Conservation (phyloP, 495 filamentous ascomycete species). For the Darksidea phi region DNA sequence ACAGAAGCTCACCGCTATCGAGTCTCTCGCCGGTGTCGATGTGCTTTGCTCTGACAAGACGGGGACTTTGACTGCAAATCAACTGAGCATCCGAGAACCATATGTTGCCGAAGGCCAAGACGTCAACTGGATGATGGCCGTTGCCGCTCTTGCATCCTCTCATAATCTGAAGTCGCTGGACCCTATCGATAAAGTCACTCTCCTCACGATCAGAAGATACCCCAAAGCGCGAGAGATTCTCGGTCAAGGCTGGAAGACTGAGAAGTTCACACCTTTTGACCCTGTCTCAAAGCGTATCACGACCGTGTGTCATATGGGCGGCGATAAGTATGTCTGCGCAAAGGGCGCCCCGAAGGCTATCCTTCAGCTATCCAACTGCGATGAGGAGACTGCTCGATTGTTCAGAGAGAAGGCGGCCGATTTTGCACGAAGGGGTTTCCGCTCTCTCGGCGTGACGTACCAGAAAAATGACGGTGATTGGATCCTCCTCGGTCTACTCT, state of each 20-base stretch:
- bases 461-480: slow-evolving; percentile 49
- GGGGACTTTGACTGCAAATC: slow-evolving; percentile 68
- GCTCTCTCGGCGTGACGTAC: slow-evolving; percentile 71
- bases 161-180: slow-evolving; percentile 77
- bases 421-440: slow-evolving; percentile 78
- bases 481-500: slow-evolving; percentile 72
- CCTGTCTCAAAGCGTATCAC: slow-evolving; percentile 78
- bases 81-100: slow-evolving; percentile 71
- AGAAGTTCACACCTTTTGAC: slow-evolving; percentile 76
- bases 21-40: slow-evolving; percentile 74
- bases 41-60: slow-evolving; percentile 76
- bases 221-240: slow-evolving; percentile 71
- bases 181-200: slow-evolving; percentile 75
- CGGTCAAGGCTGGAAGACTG: slow-evolving; percentile 66
- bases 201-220: slow-evolving; percentile 70
- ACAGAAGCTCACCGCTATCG: slow-evolving; percentile 73
- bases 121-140: slow-evolving; percentile 80
- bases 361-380: slow-evolving; percentile 63
- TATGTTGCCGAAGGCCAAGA: slow-evolving; percentile 73
- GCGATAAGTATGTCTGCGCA: slow-evolving; percentile 65
- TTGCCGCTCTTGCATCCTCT: slow-evolving; percentile 70
- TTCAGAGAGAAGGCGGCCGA: slow-evolving; percentile 70
- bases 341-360: slow-evolving; percentile 77
- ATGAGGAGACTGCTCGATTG: slow-evolving; percentile 59
- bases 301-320: slow-evolving; percentile 62